Base-by-base conservation (phyloP, 2,329 filamentous ascomycete genomes). In the Fusarium praegraminearum region DNA sequence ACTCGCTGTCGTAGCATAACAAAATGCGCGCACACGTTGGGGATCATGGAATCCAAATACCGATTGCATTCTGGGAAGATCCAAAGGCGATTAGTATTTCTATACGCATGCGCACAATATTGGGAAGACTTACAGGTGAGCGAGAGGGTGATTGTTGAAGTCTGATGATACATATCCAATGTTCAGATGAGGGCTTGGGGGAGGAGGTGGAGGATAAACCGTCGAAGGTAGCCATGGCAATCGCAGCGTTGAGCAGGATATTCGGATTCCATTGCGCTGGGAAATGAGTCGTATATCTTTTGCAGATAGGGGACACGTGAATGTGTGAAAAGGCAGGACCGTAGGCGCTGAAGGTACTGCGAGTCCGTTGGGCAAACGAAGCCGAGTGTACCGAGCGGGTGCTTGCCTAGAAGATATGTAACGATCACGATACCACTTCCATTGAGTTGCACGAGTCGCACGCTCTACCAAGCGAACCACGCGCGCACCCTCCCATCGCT, bases 101-200 rank as follows among this genome's bases (percentile, higher is more conserved):
- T 22, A 7, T 5, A 47, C 35, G 30, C n/a, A 7, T 13, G 15
- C 15, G 11, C 22, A 36, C n/a, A 12, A 46, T 20, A 18, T 32
- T 18, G 16, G 41, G 28, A 24, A 24, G 30, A 75, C 86, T 81
- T 82, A 89, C 85, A 99, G 80, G 81, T 99, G 96, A 26, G 96
- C 96, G 35, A 99, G 83, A 6, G 96, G 96, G 77, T 99, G 96
- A 74, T 99, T 99, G 77, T 99, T 99, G 81, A 99, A 99, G 80
- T 99, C 96, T 0, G 96, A 98, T 5, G 96, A 98, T 38, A 99
- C 90, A 78, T 99, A 99, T 47, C 96, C 96, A 64, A 99, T 89
- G 71, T 93, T 95, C n/a, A 99, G 85, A 70, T 91, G 89, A 1
- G 94, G 94, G 44, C 84, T 86, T 2, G 96, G 96, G 2, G 96